These are phyloP conservation scores for Penicillium diatomitis DNA, from an alignment of 495 filamentous ascomycete species.

Conservation along the genomic window DNA sequence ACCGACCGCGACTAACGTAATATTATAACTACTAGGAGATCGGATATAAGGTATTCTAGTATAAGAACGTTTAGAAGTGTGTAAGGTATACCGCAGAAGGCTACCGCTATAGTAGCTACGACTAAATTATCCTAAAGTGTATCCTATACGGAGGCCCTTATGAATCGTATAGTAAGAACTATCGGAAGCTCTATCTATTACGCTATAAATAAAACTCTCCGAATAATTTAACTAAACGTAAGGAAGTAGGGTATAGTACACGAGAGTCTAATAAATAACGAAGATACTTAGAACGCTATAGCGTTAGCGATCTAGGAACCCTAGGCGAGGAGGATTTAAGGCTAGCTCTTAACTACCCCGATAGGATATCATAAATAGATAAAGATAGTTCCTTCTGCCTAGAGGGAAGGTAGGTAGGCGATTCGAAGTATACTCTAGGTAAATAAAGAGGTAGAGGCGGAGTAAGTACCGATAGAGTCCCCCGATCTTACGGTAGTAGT, in stretches of 20 bases:
- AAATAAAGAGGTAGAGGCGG: slow-evolving; percentile 18
- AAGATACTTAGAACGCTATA: slow-evolving; percentile 8
- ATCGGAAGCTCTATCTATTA: slow-evolving; percentile 14
- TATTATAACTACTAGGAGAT: slow-evolving; percentile 23
- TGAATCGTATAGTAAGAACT: slow-evolving; percentile 20
- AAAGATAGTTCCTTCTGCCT: slow-evolving; percentile 18
- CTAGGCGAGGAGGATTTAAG: slow-evolving; percentile 14
- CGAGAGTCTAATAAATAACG: slow-evolving; percentile 23
- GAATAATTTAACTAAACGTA: slow-evolving; percentile 22
- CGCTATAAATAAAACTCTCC: slow-evolving; percentile 20
- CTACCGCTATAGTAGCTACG: slow-evolving; percentile 17
- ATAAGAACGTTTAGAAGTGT: slow-evolving; percentile 18
- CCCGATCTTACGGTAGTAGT: slow-evolving; percentile 21
- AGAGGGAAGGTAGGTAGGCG: slow-evolving; percentile 10
- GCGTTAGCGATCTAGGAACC: slow-evolving; percentile 20
- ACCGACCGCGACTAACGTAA: slow-evolving; percentile 16
- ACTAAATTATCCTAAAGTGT: background rate
- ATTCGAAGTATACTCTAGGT: slow-evolving; percentile 27
- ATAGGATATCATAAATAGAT: slow-evolving; percentile 22
- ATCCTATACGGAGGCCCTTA: background rate
- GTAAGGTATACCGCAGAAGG: slow-evolving; percentile 18
- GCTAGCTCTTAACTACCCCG: slow-evolving; percentile 13
- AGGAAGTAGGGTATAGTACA: slow-evolving; percentile 18
- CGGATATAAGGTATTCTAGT: slow-evolving; percentile 4
- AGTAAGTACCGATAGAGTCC: slow-evolving; percentile 17